Evolutionary conservation across 1,284 basidiomycete species (phyloP).

Genomic region (Agaricales sp.): DNA sequence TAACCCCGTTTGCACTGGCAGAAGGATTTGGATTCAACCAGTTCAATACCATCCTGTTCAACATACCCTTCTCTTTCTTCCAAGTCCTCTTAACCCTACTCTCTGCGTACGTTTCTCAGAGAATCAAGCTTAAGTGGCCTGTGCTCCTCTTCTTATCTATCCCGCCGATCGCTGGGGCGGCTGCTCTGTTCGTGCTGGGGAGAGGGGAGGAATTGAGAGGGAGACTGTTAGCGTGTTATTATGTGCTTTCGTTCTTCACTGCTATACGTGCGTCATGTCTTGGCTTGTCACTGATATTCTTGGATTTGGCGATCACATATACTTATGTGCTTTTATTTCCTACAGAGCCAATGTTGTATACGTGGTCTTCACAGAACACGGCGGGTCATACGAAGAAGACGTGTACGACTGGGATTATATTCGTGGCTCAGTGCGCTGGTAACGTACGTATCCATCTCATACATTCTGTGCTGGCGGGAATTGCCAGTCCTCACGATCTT

Average conservation of each 20-base stretch:
- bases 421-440: conserved; percentile 32
- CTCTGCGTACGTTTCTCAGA: conserved; percentile 31
- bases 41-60: conserved; percentile 34
- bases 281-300: background rate
- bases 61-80: conserved; percentile 37
- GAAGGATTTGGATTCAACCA: conserved; percentile 25
- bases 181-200: conserved; percentile 23
- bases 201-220: conserved; percentile 20
- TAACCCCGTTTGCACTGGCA: conserved; percentile 7
- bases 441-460: conserved; percentile 19
- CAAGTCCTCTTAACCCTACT: conserved; percentile 31
- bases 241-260: conserved; percentile 29
- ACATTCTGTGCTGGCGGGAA: too few relatives aligned
- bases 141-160: conserved; percentile 30
- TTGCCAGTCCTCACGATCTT: background rate
- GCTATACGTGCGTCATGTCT: conserved; percentile 16
- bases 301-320: background rate
- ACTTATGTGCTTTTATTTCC: background rate
- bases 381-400: conserved; percentile 34
- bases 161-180: conserved; percentile 28
- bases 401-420: conserved; percentile 27
- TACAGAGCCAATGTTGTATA: conserved; percentile 28
- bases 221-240: conserved; percentile 30
- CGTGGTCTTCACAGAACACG: conserved; percentile 32
- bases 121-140: conserved; percentile 38